phyloP scores from a whole-genome alignment of 2,329 filamentous ascomycete genomes.

The Emmonsia crescens region DNA sequence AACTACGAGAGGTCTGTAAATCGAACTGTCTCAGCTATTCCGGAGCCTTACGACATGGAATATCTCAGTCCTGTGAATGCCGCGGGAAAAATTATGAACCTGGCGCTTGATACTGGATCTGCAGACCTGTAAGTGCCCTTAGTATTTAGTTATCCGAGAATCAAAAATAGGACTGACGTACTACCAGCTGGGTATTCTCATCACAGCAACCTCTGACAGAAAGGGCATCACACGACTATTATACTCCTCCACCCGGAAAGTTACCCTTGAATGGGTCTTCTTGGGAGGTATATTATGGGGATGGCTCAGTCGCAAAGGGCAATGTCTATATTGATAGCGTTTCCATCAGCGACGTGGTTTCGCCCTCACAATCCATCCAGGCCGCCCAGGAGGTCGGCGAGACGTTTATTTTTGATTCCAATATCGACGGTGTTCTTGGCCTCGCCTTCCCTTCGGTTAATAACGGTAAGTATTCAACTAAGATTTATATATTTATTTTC shows the following conservation, averaged over 20 bases:
- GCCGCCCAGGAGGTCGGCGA: constrained; percentile 49
- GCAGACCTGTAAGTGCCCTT: constrained; percentile 49
- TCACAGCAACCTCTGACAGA: constrained; percentile 42
- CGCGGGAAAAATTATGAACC: constrained; percentile 50
- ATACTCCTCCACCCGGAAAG: constrained; percentile 42
- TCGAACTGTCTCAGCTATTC: constrained; percentile 26
- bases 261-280: constrained; percentile 38
- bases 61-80: constrained; percentile 54
- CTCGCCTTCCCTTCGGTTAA: constrained; percentile 51
- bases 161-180: constrained; percentile 12
- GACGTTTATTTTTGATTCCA: constrained; percentile 39
- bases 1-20: background rate
- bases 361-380: constrained; percentile 53
- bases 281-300: constrained; percentile 56
- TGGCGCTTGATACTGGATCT: constrained; percentile 63
- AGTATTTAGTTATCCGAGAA: background rate
- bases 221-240: constrained; percentile 46
- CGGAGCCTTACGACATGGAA: constrained; percentile 43
- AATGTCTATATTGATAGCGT: constrained; percentile 58
- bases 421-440: constrained; percentile 51
- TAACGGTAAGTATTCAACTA: constrained; percentile 26
- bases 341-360: constrained; percentile 48
- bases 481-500: background rate
- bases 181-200: constrained; percentile 54
- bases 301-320: constrained; percentile 52